Percentiles rank a stretch among this genome's conserved stretches.
phyloP scores from a whole-genome alignment of 192 early-diverging fungal genomes.

The Spizellomyces sp. region DNA sequence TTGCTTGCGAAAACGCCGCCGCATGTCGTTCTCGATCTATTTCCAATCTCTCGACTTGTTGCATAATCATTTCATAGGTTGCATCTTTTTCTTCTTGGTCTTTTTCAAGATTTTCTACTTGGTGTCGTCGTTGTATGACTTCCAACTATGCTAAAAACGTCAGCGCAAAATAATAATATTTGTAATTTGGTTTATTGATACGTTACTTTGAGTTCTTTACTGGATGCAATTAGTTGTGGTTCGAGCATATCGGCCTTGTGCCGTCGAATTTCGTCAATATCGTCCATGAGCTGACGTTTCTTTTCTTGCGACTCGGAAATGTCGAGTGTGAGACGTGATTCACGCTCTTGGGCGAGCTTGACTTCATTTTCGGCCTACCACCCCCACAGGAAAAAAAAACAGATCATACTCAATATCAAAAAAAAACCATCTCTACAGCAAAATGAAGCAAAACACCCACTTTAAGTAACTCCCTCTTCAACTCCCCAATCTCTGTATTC shows the following conservation, averaged over 20 bases:
- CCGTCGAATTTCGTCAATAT: slow-evolving; percentile 64
- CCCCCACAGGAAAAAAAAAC: neutral
- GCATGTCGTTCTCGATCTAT: slow-evolving; percentile 60
- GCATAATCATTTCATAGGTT: slow-evolving; percentile 51
- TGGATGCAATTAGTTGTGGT: slow-evolving; percentile 61
- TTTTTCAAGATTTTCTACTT: slow-evolving; percentile 67
- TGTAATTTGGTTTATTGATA: neutral
- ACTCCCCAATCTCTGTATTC: slow-evolving; percentile 62
- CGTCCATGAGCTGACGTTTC: slow-evolving; percentile 44
- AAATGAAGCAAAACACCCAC: slow-evolving; percentile 15
- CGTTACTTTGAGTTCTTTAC: slow-evolving; percentile 60
- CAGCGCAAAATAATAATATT: slow-evolving; percentile 14
- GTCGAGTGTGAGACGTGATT: slow-evolving; percentile 51
- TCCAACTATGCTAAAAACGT: slow-evolving; percentile 47
- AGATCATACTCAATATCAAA: neutral
- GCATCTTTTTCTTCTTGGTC: slow-evolving; percentile 67
- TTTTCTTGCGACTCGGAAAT: slow-evolving; percentile 51
- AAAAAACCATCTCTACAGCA: no score
- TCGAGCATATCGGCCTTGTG: slow-evolving; percentile 71
- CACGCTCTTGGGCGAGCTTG: slow-evolving; percentile 52
- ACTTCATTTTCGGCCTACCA: slow-evolving; percentile 62
- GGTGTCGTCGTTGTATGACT: slow-evolving; percentile 58
- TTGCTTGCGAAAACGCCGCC: slow-evolving; percentile 50
- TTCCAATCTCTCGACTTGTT: slow-evolving; percentile 60
- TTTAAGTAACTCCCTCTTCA: slow-evolving; percentile 63